A percentile compares a stretch with the other conserved stretches of the same genome.
Evolutionary conservation across 192 early-diverging fungal genomes (phyloP).

Genomic region (Linnemannia exigua): DNA sequence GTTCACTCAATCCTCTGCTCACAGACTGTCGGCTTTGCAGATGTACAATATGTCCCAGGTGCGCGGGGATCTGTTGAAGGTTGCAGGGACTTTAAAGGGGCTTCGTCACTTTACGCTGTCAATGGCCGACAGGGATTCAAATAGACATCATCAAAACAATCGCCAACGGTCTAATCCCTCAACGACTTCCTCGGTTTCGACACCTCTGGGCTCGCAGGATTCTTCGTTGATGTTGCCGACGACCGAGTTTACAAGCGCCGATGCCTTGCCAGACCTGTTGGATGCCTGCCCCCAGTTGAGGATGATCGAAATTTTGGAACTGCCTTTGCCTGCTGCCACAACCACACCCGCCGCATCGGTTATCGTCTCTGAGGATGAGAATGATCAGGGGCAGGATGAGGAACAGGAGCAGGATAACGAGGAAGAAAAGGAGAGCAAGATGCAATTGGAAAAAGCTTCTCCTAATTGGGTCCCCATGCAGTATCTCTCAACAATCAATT

Average conservation of each 20-base stretch:
- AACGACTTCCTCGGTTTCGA: background rate
- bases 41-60: slow-evolving; percentile 19
- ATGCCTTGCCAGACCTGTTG: slow-evolving; percentile 26
- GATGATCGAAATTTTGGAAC: slow-evolving; percentile 23
- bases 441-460: background rate
- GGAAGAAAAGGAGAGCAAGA: background rate
- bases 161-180: slow-evolving; percentile 20
- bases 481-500: slow-evolving; percentile 41
- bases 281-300: slow-evolving; percentile 36
- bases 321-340: background rate
- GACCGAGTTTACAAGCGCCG: slow-evolving; percentile 21
- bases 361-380: background rate
- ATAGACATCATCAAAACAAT: background rate
- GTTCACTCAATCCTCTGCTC: slow-evolving; percentile 14
- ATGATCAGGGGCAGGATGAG: background rate
- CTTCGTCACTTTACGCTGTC: slow-evolving; percentile 28
- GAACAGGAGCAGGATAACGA: background rate
- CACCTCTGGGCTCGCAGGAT: background rate
- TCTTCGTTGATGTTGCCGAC: background rate
- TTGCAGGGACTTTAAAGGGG: background rate
- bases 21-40: slow-evolving; percentile 22
- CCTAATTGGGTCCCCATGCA: slow-evolving; percentile 17
- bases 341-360: background rate
- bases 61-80: slow-evolving; percentile 33
- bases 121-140: slow-evolving; percentile 6